These are phyloP conservation scores for Papiliotrema nemorosa DNA, from an alignment of 1,284 basidiomycete genomes.

Conservation along the genomic window DNA sequence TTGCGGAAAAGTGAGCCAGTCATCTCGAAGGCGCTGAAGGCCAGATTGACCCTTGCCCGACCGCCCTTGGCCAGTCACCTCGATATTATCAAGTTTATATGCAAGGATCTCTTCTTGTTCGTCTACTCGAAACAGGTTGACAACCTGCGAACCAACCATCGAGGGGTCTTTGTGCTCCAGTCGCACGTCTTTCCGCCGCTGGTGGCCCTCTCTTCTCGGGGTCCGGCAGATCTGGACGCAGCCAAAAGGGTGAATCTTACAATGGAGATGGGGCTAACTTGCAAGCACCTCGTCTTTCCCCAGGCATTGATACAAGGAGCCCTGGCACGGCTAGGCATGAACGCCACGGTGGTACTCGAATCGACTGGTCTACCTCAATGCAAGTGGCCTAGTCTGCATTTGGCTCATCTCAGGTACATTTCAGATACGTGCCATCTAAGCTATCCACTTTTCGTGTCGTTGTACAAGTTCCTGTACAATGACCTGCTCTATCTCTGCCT, in stretches of 20 bases:
- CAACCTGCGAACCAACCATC: constrained; percentile 88
- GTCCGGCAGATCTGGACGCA: constrained; percentile 67
- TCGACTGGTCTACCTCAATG: constrained; percentile 78
- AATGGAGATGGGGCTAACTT: constrained; percentile 2
- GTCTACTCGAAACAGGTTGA: constrained; percentile 75
- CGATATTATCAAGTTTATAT: constrained; percentile 90
- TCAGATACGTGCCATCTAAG: constrained; percentile 38
- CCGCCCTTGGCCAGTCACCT: constrained; percentile 75
- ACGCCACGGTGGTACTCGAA: constrained; percentile 70
- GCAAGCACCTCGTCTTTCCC: constrained; percentile 72
- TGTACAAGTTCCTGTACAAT: constrained; percentile 73
- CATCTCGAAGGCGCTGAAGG: constrained; percentile 5
- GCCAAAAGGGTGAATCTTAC: constrained; percentile 67
- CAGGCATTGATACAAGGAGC: constrained; percentile 80
- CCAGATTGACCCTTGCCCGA: constrained; percentile 69
- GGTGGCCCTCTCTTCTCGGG: constrained; percentile 66
- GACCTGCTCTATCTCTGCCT: constrained; percentile 79
- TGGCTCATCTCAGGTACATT: constrained; percentile 34
- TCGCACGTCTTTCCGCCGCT: constrained; percentile 87
- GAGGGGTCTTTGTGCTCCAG: constrained; percentile 89
- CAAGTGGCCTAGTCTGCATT: constrained; percentile 46
- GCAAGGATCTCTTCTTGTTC: constrained; percentile 71
- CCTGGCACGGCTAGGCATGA: constrained; percentile 69
- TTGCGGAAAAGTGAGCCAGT: constrained; percentile 70
- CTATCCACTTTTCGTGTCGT: constrained; percentile 70